Conservation (phyloP, 2,329 filamentous ascomycete species). For the Daldinia sp. region DNA sequence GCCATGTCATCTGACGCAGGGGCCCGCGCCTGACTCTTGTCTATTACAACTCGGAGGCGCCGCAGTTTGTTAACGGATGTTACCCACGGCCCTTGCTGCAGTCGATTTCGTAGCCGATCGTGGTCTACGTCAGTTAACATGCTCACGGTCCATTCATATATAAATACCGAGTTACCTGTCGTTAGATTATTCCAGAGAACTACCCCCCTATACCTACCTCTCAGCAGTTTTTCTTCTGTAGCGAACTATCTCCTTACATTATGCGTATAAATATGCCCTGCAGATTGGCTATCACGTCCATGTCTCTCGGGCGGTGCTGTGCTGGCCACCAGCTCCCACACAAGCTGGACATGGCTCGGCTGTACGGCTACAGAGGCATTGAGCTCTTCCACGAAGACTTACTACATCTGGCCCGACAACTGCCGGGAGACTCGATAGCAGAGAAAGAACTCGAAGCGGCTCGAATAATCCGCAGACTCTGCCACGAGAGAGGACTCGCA, state of each 20-base stretch:
- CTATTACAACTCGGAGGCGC: conserved; percentile 10
- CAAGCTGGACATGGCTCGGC: conserved; percentile 76
- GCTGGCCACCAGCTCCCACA: conserved; percentile 74
- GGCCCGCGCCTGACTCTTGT: conserved; percentile 32
- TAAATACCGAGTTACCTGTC: conserved; percentile 2
- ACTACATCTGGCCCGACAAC: conserved; percentile 65
- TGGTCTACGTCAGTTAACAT: background rate
- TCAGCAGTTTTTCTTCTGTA: background rate
- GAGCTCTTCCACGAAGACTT: conserved; percentile 86
- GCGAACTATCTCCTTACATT: background rate
- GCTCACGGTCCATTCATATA: background rate
- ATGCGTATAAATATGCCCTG: conserved; percentile 59
- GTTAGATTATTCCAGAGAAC: background rate
- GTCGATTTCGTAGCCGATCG: background rate
- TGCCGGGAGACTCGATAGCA: conserved; percentile 57
- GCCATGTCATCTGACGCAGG: conserved; percentile 38
- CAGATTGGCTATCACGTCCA: conserved; percentile 77
- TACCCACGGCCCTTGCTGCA: conserved; percentile 1
- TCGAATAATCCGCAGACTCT: conserved; percentile 66
- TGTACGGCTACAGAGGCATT: conserved; percentile 75
- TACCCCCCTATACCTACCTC: background rate
- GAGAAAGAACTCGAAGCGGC: conserved; percentile 69
- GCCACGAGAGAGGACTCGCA: conserved; percentile 64
- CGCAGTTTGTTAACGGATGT: conserved; percentile 13
- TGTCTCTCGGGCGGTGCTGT: conserved; percentile 78